Percentiles rank a stretch among this genome's conserved stretches.
Evolutionary conservation across 23 red algal species (phyloP).

Genomic region (Gracilaria domingensis): DNA sequence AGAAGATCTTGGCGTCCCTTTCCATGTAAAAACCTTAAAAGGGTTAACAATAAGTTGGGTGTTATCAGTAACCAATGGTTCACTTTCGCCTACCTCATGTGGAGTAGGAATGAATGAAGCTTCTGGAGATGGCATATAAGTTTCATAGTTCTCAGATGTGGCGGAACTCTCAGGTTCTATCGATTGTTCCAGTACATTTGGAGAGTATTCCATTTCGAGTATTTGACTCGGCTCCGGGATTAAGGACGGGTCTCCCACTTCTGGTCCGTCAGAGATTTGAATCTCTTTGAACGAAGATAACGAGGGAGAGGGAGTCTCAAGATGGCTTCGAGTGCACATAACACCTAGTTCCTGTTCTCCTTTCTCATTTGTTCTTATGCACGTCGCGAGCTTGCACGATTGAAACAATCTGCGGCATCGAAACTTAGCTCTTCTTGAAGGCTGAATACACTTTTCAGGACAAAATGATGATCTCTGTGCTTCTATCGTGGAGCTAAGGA

Average conservation of each 20-base stretch:
- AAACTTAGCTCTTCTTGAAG: background rate
- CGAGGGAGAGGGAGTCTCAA: background rate
- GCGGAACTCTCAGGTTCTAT: background rate
- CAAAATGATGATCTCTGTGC: background rate
- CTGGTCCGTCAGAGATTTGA: background rate
- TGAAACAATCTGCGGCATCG: constrained; percentile 23
- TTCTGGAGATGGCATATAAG: background rate
- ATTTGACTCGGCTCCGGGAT: background rate
- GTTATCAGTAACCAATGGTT: background rate
- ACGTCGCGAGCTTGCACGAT: background rate
- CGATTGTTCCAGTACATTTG: background rate
- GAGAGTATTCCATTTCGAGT: background rate
- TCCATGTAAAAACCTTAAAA: background rate
- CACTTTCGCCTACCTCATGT: background rate
- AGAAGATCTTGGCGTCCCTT: background rate
- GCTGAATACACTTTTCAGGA: background rate
- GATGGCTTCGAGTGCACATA: background rate
- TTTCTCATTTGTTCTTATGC: background rate
- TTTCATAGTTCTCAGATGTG: background rate
- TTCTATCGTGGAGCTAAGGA: background rate
- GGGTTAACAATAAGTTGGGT: background rate
- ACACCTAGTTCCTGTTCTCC: background rate
- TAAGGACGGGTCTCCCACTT: background rate
- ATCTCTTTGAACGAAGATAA: background rate
- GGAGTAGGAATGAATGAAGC: background rate